These are phyloP conservation scores for Geum urbanum DNA, from an alignment of 306 rosid genomes.

Conservation along the genomic window DNA sequence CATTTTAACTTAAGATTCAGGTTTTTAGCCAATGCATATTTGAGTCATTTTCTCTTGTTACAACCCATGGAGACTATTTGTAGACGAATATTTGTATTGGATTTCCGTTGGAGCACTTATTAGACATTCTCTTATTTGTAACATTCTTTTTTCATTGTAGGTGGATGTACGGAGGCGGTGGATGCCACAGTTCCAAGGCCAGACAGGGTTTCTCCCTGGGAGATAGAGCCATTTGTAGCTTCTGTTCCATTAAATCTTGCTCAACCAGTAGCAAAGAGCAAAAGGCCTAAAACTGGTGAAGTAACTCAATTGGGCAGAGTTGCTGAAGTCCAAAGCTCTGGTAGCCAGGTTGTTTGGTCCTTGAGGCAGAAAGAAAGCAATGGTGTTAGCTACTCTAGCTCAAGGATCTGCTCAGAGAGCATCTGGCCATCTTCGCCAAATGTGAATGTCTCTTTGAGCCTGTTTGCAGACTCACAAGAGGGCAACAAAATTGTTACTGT, in stretches of 20 bases:
- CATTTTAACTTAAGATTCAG: too few relatives aligned
- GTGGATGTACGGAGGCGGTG: too few relatives aligned
- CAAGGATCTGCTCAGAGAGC: constrained; percentile 41
- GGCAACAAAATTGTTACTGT: constrained; percentile 25
- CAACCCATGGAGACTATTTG: too few relatives aligned
- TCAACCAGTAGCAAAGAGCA: constrained; percentile 47
- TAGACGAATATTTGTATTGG: too few relatives aligned
- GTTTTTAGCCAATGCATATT: too few relatives aligned
- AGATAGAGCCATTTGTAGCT: constrained; percentile 73
- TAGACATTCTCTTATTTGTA: too few relatives aligned
- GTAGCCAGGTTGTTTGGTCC: constrained; percentile 44
- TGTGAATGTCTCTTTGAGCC: constrained; percentile 42
- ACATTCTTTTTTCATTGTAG: too few relatives aligned
- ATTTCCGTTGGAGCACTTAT: too few relatives aligned
- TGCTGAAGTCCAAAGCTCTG: constrained; percentile 49
- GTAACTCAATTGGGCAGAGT: constrained; percentile 32
- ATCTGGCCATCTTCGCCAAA: constrained; percentile 51
- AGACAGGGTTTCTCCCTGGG: constrained; percentile 86
- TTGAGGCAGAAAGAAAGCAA: constrained; percentile 37
- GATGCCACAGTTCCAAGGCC: constrained; percentile 69
- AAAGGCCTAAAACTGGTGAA: constrained; percentile 60
- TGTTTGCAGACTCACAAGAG: constrained; percentile 34
- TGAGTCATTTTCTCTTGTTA: too few relatives aligned
- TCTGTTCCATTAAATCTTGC: constrained; percentile 45
- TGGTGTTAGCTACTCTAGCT: constrained; percentile 22